A percentile compares a stretch with the other conserved stretches of the same genome.
phyloP scores from a whole-genome alignment of 192 early-diverging fungal genomes.

The Funneliformis geosporum region DNA sequence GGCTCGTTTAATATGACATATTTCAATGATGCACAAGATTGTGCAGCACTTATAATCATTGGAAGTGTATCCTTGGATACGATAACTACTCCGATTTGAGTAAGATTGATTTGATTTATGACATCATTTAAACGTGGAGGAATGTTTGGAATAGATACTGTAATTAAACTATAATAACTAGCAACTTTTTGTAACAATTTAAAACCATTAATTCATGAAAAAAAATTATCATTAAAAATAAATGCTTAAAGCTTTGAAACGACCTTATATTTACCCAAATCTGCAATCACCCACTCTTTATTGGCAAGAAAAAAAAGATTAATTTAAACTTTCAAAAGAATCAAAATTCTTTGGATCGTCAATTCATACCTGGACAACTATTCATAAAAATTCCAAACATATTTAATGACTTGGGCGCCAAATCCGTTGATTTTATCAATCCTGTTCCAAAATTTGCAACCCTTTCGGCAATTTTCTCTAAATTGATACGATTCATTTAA shows the following conservation, averaged over 20 bases:
- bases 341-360: too few relatives aligned
- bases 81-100: background rate
- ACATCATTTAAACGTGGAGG: slow-evolving; percentile 5
- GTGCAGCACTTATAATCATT: slow-evolving; percentile 10
- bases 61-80: slow-evolving; percentile 18
- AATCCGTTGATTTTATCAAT: slow-evolving; percentile 36
- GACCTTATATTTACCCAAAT: slow-evolving; percentile 17
- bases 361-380: slow-evolving; percentile 46
- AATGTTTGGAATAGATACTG: slow-evolving; percentile 20
- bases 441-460: slow-evolving; percentile 44
- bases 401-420: slow-evolving; percentile 36
- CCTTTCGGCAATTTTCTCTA: slow-evolving; percentile 40
- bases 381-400: slow-evolving; percentile 43
- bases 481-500: background rate
- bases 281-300: slow-evolving; percentile 32
- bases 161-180: slow-evolving; percentile 25
- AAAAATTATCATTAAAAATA: background rate
- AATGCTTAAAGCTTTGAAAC: background rate
- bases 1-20: background rate
- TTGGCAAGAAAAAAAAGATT: background rate
- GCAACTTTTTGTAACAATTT: slow-evolving; percentile 3
- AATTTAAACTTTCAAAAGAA: background rate
- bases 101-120: slow-evolving; percentile 19
- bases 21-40: slow-evolving; percentile 19
- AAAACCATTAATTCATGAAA: background rate